phyloP scores from a whole-genome alignment of 2,329 filamentous ascomycete species.

The Neofusicoccum umdonicola region DNA sequence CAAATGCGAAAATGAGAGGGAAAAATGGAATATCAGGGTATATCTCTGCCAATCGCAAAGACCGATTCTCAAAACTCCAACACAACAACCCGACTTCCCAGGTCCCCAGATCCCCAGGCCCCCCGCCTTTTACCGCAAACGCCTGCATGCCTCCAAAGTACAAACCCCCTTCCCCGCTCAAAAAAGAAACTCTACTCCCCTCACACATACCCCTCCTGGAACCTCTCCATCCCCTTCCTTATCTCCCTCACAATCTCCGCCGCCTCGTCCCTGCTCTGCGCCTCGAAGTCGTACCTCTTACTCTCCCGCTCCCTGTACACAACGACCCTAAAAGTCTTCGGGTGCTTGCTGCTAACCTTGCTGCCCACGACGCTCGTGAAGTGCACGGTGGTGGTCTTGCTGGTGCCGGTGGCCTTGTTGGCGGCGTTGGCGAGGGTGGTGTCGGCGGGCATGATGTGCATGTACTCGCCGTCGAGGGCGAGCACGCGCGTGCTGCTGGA shows the following conservation, averaged over 20 bases:
- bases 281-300: slow-evolving; percentile 83
- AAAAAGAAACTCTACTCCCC: not conserved
- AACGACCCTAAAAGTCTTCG: slow-evolving; percentile 75
- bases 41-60: not conserved
- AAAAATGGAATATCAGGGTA: not conserved
- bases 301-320: slow-evolving; percentile 74
- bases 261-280: slow-evolving; percentile 68
- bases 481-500: slow-evolving; percentile 72
- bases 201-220: slow-evolving; percentile 14
- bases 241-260: slow-evolving; percentile 77
- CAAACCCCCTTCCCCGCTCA: not conserved
- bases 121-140: too few species aligned
- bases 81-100: too few species aligned
- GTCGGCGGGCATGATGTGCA: slow-evolving; percentile 72
- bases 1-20: not conserved
- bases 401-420: slow-evolving; percentile 57
- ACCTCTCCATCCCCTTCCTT: slow-evolving; percentile 17
- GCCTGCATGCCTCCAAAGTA: too few species aligned
- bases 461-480: slow-evolving; percentile 80
- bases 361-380: slow-evolving; percentile 80
- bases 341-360: slow-evolving; percentile 76
- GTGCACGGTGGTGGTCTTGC: slow-evolving; percentile 77
- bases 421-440: slow-evolving; percentile 28
- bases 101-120: too few species aligned
- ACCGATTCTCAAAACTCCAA: not conserved